Evolutionary conservation across 306 rosid species (phyloP).

Genomic region (Cucumis hystrix): DNA sequence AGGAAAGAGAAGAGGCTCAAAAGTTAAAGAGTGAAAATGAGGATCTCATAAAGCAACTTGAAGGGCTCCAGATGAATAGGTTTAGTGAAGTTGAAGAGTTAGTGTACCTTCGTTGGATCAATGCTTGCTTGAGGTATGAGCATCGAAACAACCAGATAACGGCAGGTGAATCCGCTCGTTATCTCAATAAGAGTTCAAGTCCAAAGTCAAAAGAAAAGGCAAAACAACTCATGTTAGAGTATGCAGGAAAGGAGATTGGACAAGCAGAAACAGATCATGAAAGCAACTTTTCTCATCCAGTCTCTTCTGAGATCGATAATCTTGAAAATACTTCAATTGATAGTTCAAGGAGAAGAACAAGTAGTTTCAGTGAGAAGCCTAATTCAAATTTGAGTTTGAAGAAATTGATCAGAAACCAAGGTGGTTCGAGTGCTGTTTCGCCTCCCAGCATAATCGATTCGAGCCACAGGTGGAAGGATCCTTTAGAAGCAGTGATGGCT

Average conservation of each 20-base stretch:
- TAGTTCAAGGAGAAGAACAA: constrained; percentile 55
- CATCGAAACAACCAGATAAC: constrained; percentile 65
- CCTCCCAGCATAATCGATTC: constrained; percentile 42
- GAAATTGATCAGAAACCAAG: constrained; percentile 77
- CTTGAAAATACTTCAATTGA: constrained; percentile 71
- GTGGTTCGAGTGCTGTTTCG: constrained; percentile 50
- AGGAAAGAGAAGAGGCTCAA: constrained; percentile 44
- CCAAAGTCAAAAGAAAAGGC: constrained; percentile 88
- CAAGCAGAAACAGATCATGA: constrained; percentile 90
- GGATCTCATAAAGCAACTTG: constrained; percentile 83
- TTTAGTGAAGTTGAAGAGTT: constrained; percentile 96
- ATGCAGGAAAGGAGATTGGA: constrained; percentile 78
- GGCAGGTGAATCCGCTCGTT: constrained; percentile 71
- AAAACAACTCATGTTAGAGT: constrained; percentile 81
- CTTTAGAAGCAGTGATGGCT: constrained; percentile 63
- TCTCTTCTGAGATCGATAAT: constrained; percentile 90
- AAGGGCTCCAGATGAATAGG: constrained; percentile 83
- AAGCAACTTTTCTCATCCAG: constrained; percentile 86
- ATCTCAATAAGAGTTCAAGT: constrained; percentile 69
- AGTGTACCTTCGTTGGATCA: constrained; percentile 95
- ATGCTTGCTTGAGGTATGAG: constrained; percentile 88
- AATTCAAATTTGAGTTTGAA: constrained; percentile 64
- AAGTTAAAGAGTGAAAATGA: constrained; percentile 67
- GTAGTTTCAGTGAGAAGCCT: constrained; percentile 61
- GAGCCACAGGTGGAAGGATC: constrained; percentile 47